Evolutionary conservation across 768 basidiomycete genomes (phyloP).

Genomic region (Russula earlei): DNA sequence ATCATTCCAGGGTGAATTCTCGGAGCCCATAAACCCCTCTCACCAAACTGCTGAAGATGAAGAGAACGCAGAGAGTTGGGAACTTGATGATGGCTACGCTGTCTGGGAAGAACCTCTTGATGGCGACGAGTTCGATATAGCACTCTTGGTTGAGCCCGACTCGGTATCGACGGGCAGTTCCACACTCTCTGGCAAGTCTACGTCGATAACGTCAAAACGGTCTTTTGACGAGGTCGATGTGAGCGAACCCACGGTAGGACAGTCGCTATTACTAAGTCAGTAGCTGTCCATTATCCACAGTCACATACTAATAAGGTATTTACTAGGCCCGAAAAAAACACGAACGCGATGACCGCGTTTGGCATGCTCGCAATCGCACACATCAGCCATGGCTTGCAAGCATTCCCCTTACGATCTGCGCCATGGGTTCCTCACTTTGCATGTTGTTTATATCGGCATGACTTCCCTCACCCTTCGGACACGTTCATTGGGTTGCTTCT

Average conservation of each 20-base stretch:
- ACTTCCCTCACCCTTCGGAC: not conserved
- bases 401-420: not conserved
- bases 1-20: not conserved
- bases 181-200: constrained; percentile 6
- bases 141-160: constrained; percentile 2
- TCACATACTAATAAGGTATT: not conserved
- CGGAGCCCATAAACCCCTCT: not conserved
- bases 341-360: constrained; percentile 5
- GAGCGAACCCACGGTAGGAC: not conserved
- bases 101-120: constrained; percentile 7
- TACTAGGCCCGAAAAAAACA: constrained; percentile 9
- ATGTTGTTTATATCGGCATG: not conserved
- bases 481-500: not conserved
- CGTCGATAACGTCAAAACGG: constrained; percentile 8
- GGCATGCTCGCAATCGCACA: not conserved
- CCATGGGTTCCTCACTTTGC: not conserved
- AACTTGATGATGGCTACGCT: constrained; percentile 12
- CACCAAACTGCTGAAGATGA: constrained; percentile 2
- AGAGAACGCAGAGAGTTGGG: constrained; percentile 13
- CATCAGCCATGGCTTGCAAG: not conserved
- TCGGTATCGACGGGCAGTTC: constrained; percentile 13
- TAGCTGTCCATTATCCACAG: not conserved
- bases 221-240: constrained; percentile 8
- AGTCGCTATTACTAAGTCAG: constrained; percentile 11
- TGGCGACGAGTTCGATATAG: constrained; percentile 7